Conservation (phyloP, 129 eudicot species). For the Centaurea solstitialis region DNA sequence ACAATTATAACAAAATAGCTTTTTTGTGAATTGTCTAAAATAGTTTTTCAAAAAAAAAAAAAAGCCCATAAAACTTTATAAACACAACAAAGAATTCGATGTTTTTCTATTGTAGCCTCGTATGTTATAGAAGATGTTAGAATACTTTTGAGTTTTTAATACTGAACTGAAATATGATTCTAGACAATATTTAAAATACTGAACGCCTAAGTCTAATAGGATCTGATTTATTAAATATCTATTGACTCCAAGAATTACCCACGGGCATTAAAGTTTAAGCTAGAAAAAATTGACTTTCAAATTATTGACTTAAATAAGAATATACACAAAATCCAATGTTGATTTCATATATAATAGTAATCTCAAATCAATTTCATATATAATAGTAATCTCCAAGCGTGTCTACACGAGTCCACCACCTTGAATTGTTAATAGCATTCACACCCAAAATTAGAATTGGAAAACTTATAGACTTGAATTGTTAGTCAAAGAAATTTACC, state of each 20-base stretch:
- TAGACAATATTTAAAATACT: neutral
- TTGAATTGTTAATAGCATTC: neutral
- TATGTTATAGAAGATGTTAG: neutral
- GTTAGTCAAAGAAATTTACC: neutral
- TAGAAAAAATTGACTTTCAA: neutral
- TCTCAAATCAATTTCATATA: neutral
- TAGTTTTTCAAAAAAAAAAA: neutral
- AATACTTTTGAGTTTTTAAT: neutral
- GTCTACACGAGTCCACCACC: slow-evolving; percentile 16
- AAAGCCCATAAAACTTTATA: neutral
- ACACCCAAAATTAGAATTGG: neutral
- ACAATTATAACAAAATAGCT: neutral
- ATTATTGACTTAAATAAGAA: neutral
- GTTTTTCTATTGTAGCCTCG: neutral
- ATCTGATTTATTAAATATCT: no score
- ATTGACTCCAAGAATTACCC: neutral
- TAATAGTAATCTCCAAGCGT: neutral
- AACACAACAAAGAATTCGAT: neutral
- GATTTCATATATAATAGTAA: neutral
- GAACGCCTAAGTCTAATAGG: neutral
- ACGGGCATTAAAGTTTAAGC: no score
- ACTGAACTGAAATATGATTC: neutral
- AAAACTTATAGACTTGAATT: neutral
- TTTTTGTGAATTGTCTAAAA: neutral
- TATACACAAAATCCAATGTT: neutral